A percentile compares a stretch with the other conserved stretches of the same genome.
Evolutionary conservation across 2,329 filamentous ascomycete species (phyloP).

Genomic region (Rhytidhysteron rufulum): DNA sequence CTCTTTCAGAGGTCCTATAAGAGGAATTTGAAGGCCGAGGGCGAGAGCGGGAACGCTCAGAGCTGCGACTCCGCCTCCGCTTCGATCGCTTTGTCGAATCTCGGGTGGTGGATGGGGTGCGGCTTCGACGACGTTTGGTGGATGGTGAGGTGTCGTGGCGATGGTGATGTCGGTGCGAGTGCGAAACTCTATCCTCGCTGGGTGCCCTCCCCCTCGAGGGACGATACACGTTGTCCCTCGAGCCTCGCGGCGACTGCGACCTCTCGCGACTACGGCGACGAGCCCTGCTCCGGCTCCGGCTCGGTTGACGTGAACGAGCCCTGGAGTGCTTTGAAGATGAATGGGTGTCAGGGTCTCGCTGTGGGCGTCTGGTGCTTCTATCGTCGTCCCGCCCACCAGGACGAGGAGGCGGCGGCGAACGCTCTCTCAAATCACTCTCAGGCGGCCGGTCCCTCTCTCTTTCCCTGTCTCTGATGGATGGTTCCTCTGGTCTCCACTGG

Average conservation of each 20-base stretch:
- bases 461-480: constrained; percentile 29
- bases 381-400: constrained; percentile 25
- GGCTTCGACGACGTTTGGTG: constrained; percentile 36
- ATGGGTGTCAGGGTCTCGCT: constrained; percentile 23
- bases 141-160: constrained; percentile 35
- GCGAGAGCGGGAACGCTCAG: constrained; percentile 30
- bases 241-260: constrained; percentile 15
- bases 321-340: constrained; percentile 22
- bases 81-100: constrained; percentile 30
- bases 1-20: constrained; percentile 22
- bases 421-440: constrained; percentile 26
- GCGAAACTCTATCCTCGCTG: constrained; percentile 33
- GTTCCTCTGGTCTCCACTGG: constrained; percentile 41
- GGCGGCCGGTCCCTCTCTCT: constrained; percentile 25
- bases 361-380: constrained; percentile 23
- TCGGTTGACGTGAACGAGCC: constrained; percentile 29
- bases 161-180: constrained; percentile 29
- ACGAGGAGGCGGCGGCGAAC: constrained; percentile 34
- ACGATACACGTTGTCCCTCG: constrained; percentile 32
- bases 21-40: constrained; percentile 28
- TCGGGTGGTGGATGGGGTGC: constrained; percentile 30
- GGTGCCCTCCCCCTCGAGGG: constrained; percentile 28
- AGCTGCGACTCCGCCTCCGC: constrained; percentile 32
- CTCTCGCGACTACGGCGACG: constrained; percentile 28
- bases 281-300: constrained; percentile 26